A percentile compares a stretch with the other conserved stretches of the same genome.
These are phyloP conservation scores for Microdochium nivale DNA, from an alignment of 2,329 filamentous ascomycete species.

Conservation along the genomic window DNA sequence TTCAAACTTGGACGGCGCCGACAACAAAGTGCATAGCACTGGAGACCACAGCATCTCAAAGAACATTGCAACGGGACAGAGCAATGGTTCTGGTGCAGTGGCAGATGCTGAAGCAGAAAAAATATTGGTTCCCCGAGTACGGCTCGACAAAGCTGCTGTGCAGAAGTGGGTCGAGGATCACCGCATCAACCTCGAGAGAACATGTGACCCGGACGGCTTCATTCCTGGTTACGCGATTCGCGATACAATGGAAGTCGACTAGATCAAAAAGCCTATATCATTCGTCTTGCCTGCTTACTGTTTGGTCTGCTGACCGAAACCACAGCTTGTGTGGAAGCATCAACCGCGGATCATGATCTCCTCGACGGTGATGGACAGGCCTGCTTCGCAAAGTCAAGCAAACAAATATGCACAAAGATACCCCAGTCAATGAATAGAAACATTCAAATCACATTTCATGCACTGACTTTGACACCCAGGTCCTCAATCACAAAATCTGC, in stretches of 20 bases:
- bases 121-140: slow-evolving; percentile 33
- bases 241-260: not conserved
- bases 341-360: no score
- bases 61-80: no score
- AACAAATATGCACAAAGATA: not conserved
- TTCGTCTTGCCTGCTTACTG: not conserved
- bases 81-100: not conserved
- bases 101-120: slow-evolving; percentile 1
- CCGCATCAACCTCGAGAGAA: slow-evolving; percentile 51
- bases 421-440: not conserved
- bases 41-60: not conserved
- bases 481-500: slow-evolving; percentile 31
- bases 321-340: no score
- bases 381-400: not conserved
- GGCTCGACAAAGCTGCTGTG: slow-evolving; percentile 46
- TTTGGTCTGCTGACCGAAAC: no score
- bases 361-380: not conserved
- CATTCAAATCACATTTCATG: not conserved
- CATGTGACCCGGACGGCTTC: slow-evolving; percentile 70
- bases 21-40: slow-evolving; percentile 4
- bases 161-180: slow-evolving; percentile 59
- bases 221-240: slow-evolving; percentile 18
- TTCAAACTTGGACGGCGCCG: not conserved
- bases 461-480: slow-evolving; percentile 11
- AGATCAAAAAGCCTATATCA: not conserved